These are phyloP conservation scores for Thraustochytrium sp. DNA, from an alignment of 352 stramenopile species.

Conservation along the genomic window DNA sequence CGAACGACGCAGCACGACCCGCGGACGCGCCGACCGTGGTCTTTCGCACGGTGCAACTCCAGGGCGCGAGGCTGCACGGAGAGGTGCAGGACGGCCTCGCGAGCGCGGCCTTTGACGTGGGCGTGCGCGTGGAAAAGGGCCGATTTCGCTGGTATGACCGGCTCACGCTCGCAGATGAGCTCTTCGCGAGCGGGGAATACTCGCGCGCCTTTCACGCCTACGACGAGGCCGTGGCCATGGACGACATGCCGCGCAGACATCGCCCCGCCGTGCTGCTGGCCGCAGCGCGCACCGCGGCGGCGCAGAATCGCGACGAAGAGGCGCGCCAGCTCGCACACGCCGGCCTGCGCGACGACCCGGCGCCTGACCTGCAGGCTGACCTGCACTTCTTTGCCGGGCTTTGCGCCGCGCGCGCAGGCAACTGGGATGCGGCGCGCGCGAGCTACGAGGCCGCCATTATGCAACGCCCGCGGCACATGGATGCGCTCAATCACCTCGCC, in stretches of 20 bases:
- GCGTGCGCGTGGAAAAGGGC: neutral
- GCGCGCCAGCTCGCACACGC: neutral
- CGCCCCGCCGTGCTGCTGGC: constrained; percentile 1
- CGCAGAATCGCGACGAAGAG: neutral
- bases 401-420: neutral
- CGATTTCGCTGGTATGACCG: constrained; percentile 17
- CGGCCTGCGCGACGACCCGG: neutral
- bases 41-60: neutral
- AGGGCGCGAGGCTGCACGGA: neutral
- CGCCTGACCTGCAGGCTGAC: neutral
- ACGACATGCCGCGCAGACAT: neutral
- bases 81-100: neutral
- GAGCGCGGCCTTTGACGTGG: neutral
- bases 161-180: neutral
- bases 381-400: constrained; percentile 1
- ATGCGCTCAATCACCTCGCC: constrained; percentile 16
- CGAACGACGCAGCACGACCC: too few species aligned
- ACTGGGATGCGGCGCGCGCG: neutral
- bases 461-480: neutral
- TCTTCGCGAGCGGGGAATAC: neutral
- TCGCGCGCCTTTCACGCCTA: neutral
- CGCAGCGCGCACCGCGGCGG: neutral
- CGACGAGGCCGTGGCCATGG: neutral
- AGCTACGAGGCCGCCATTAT: neutral
- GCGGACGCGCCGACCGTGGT: neutral